Evolutionary conservation across 2,329 filamentous ascomycete genomes (phyloP), one percentile per base, ranked within the genome.

Genomic region (Sporothrix protearum): DNA sequence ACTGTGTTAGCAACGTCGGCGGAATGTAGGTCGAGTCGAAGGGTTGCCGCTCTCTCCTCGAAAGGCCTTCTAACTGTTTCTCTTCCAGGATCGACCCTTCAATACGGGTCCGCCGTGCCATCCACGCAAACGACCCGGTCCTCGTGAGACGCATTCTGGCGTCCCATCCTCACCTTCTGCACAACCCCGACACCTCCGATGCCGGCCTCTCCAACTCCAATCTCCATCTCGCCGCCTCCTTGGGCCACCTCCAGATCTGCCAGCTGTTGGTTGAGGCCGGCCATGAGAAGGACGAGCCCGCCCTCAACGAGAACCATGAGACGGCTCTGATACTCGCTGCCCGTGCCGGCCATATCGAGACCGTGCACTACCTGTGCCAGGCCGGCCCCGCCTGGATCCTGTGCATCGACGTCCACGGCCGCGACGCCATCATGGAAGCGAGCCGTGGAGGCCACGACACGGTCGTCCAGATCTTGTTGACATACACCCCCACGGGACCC

Each of bases 261-360:
- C 85, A 87, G 76, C 85, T 89, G 70, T 88, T 97, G 36, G 84
- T 96, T 73, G 83, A 86, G n/a, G 84, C 88, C 5, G 92, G 91
- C 71, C 93, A 97, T 79, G 93, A 97, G 79, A 79, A 83, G n/a
- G 72, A 73, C 5, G 88, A 89, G 67, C 88, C 94, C 39, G 91
- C 91, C 14, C 85, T 93, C 74, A 97, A 96, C 79, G 91, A 93
- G 76, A 85, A 90, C 74, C 88, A 92, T 77, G 90, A 95, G 77
- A 96, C 93, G 0, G 90, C 93, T 0, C 84, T 97, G 66, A 94
- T 95, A 88, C 85, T 96, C 2, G 93, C 93, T 12, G 88, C 92
- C 0, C 82, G 82, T 7, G 85, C 85, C 0, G 91, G 91, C 16
- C 91, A 93, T 76, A 89, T 91, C 75, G 90, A 92, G 67, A 87